These are phyloP conservation scores for Diaporthe capsici DNA, from an alignment of 2,329 filamentous ascomycete genomes.

Conservation along the genomic window DNA sequence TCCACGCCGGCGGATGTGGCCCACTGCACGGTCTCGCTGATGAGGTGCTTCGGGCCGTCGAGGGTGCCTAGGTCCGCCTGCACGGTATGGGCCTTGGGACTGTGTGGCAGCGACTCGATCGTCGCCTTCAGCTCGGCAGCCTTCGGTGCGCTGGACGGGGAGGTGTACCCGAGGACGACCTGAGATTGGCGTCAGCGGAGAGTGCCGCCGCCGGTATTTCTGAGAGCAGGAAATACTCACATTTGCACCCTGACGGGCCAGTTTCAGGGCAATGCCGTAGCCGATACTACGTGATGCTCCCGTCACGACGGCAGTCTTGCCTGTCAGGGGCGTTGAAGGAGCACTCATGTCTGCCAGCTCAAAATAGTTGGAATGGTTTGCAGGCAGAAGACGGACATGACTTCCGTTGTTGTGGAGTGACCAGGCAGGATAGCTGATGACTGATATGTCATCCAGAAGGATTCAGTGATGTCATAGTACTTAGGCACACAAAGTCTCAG, in stretches of 20 bases:
- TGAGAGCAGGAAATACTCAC: constrained; percentile 36
- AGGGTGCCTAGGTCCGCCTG: constrained; percentile 46
- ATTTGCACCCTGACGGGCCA: constrained; percentile 52
- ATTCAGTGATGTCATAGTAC: constrained; percentile 18
- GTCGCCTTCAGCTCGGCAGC: constrained; percentile 71
- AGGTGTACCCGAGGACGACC: constrained; percentile 72
- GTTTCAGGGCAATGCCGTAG: constrained; percentile 54
- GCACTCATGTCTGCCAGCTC: background rate
- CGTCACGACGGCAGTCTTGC: constrained; percentile 59
- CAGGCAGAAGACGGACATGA: background rate
- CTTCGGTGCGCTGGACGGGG: constrained; percentile 72
- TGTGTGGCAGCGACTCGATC: constrained; percentile 64
- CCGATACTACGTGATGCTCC: constrained; percentile 50
- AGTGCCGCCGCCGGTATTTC: background rate
- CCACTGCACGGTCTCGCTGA: constrained; percentile 44
- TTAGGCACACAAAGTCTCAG: background rate
- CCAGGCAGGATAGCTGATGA: background rate
- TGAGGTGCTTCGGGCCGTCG: constrained; percentile 44
- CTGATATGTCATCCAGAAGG: background rate
- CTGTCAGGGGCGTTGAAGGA: constrained; percentile 45
- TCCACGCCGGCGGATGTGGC: constrained; percentile 14
- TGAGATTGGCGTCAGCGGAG: constrained; percentile 31
- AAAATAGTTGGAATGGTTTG: background rate
- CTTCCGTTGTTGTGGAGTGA: background rate
- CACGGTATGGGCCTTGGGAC: constrained; percentile 42